Evolutionary conservation across 2,329 filamentous ascomycete genomes (phyloP).

Genomic region (Elsinoe arachidis): DNA sequence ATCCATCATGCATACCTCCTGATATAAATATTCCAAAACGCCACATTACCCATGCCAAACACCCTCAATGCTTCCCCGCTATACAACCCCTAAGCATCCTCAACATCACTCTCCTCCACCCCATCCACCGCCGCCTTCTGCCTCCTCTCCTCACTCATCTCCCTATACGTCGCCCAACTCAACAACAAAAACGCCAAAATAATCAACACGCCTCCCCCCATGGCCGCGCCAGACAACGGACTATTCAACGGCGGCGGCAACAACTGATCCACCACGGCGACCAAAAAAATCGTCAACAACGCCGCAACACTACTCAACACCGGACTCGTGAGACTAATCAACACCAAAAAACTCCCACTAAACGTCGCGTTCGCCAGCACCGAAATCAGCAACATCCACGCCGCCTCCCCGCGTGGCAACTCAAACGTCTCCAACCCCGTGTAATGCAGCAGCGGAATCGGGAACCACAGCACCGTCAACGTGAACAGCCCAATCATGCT

Average conservation of each 20-base stretch:
- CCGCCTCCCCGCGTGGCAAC: conserved; percentile 67
- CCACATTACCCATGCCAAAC: background rate
- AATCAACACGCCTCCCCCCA: conserved; percentile 78
- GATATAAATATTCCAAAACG: background rate
- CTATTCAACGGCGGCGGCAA: conserved; percentile 61
- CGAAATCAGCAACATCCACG: conserved; percentile 69
- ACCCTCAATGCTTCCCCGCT: background rate
- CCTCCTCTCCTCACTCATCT: conserved; percentile 77
- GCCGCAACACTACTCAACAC: conserved; percentile 81
- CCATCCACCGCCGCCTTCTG: conserved; percentile 42
- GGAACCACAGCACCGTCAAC: conserved; percentile 80
- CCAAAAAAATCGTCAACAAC: conserved; percentile 91
- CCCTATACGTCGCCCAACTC: conserved; percentile 83
- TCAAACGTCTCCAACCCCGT: conserved; percentile 74
- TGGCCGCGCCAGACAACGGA: conserved; percentile 63
- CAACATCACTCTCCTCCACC: conserved; percentile 35
- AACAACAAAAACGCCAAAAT: conserved; percentile 79
- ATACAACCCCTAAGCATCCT: conserved; percentile 23
- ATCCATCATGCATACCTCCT: too few relatives aligned
- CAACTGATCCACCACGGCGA: conserved; percentile 84
- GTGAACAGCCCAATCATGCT: conserved; percentile 83
- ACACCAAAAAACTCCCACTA: conserved; percentile 82
- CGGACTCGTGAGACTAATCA: conserved; percentile 87
- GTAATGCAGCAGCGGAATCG: conserved; percentile 73
- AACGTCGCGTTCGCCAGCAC: conserved; percentile 85